phyloP scores from a whole-genome alignment of 805 yeast genomes.

The Kodamaea jinghongensis region DNA sequence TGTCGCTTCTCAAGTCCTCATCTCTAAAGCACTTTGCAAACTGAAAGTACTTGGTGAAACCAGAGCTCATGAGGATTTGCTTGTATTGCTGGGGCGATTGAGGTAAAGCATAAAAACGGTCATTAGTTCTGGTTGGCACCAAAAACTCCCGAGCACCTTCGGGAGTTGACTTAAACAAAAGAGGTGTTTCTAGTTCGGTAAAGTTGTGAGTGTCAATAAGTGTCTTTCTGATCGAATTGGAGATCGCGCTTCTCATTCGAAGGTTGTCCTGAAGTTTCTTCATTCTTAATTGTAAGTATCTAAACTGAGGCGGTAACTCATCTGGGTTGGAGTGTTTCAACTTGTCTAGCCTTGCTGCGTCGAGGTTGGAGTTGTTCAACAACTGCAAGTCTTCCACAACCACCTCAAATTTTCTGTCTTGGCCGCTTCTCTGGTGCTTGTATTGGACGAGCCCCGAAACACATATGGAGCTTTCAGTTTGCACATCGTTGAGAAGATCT shows the following conservation, averaged over 20 bases:
- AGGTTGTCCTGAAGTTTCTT: slow-evolving; percentile 55
- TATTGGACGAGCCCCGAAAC: slow-evolving; percentile 54
- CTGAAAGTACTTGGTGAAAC: slow-evolving; percentile 82
- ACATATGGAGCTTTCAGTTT: slow-evolving; percentile 69
- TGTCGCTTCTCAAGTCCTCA: slow-evolving; percentile 89
- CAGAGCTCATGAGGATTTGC: slow-evolving; percentile 92
- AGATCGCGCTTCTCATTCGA: slow-evolving; percentile 53
- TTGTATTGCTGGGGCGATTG: slow-evolving; percentile 98
- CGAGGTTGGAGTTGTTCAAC: slow-evolving; percentile 60
- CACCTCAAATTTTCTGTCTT: slow-evolving; percentile 53
- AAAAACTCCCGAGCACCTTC: slow-evolving; percentile 97
- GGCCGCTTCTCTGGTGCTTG: slow-evolving; percentile 25
- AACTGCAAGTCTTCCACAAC: slow-evolving; percentile 48
- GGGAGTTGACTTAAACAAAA: slow-evolving; percentile 92
- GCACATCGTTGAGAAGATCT: slow-evolving; percentile 45
- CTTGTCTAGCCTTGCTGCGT: slow-evolving; percentile 67
- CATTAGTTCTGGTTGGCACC: slow-evolving; percentile 76
- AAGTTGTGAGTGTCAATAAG: slow-evolving; percentile 46
- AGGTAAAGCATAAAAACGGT: slow-evolving; percentile 80
- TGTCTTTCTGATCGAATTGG: slow-evolving; percentile 43
- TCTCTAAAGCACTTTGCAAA: slow-evolving; percentile 94
- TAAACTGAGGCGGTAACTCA: slow-evolving; percentile 72
- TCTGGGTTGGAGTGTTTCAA: slow-evolving; percentile 48
- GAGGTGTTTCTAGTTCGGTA: slow-evolving; percentile 88
- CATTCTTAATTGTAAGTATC: slow-evolving; percentile 77